These are phyloP conservation scores for Didymella segeticola DNA, from an alignment of 2,329 filamentous ascomycete genomes.

Conservation along the genomic window DNA sequence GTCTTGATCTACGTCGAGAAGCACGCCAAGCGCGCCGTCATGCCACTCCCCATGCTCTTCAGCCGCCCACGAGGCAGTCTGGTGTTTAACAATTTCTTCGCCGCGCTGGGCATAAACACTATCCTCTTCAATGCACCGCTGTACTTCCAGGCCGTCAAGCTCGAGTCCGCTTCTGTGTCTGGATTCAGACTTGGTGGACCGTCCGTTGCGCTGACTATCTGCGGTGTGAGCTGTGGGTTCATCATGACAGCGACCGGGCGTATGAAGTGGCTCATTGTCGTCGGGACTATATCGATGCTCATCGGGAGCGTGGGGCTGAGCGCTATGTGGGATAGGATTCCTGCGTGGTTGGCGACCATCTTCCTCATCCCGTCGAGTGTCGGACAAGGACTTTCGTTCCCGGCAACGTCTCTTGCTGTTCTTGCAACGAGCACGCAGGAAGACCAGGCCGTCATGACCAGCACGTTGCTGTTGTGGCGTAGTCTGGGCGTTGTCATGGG, in stretches of 20 bases:
- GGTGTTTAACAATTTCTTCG: constrained; percentile 61
- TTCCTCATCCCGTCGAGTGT: constrained; percentile 51
- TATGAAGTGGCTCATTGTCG: constrained; percentile 51
- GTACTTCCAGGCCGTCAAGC: constrained; percentile 62
- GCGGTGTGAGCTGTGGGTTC: constrained; percentile 51
- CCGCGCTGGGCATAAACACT: constrained; percentile 57
- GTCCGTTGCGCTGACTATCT: constrained; percentile 57
- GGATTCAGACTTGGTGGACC: constrained; percentile 75
- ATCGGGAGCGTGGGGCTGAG: constrained; percentile 46
- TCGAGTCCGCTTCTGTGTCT: constrained; percentile 70
- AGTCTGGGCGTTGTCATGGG: constrained; percentile 75
- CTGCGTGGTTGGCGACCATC: constrained; percentile 50
- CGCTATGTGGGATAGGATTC: constrained; percentile 48
- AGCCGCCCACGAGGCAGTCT: constrained; percentile 56
- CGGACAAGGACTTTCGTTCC: constrained; percentile 52
- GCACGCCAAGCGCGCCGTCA: constrained; percentile 52
- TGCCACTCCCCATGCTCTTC: constrained; percentile 58
- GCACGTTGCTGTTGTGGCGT: constrained; percentile 74
- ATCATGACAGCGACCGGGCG: constrained; percentile 54
- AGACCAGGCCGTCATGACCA: constrained; percentile 62
- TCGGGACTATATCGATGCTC: constrained; percentile 49
- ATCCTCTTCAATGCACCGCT: constrained; percentile 75
- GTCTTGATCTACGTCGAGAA: constrained; percentile 53
- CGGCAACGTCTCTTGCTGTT: constrained; percentile 51
- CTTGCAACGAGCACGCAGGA: constrained; percentile 52